These are phyloP conservation scores for Talaromyces ruber DNA, from an alignment of 495 filamentous ascomycete species.

Conservation along the genomic window DNA sequence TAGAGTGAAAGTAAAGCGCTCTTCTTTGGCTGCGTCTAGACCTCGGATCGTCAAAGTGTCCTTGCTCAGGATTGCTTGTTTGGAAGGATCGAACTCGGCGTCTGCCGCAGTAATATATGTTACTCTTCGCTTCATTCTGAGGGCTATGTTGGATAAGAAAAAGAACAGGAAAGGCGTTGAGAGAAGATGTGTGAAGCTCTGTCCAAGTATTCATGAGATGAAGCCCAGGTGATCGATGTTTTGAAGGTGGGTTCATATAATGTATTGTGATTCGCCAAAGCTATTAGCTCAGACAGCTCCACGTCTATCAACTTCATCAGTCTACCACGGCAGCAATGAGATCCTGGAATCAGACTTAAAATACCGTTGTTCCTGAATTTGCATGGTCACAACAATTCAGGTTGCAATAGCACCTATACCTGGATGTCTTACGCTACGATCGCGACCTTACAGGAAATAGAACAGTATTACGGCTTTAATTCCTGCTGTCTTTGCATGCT, in stretches of 20 bases:
- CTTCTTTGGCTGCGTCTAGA: conserved; percentile 63
- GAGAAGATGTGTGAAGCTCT: neutral
- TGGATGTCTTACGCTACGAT: too few relatives aligned
- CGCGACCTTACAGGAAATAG: too few relatives aligned
- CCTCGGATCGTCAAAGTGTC: conserved; percentile 41
- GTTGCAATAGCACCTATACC: too few relatives aligned
- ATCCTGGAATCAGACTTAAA: neutral
- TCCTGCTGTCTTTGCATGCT: neutral
- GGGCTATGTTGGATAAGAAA: neutral
- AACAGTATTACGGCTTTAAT: neutral
- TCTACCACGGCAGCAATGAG: neutral
- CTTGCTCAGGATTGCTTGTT: conserved; percentile 43
- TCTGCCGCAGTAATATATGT: conserved; percentile 65
- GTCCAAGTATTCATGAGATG: neutral
- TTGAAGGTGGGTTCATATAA: neutral
- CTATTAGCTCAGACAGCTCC: neutral
- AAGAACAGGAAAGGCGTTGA: neutral
- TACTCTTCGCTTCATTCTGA: conserved; percentile 73
- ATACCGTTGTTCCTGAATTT: too few relatives aligned
- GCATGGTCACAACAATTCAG: too few relatives aligned
- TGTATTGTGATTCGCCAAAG: neutral
- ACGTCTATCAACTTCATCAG: neutral
- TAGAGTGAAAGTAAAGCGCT: conserved; percentile 64
- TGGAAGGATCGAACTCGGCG: conserved; percentile 47
- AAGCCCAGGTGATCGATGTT: neutral